phyloP scores from a whole-genome alignment of 805 yeast genomes.

The Candida oleophila region DNA sequence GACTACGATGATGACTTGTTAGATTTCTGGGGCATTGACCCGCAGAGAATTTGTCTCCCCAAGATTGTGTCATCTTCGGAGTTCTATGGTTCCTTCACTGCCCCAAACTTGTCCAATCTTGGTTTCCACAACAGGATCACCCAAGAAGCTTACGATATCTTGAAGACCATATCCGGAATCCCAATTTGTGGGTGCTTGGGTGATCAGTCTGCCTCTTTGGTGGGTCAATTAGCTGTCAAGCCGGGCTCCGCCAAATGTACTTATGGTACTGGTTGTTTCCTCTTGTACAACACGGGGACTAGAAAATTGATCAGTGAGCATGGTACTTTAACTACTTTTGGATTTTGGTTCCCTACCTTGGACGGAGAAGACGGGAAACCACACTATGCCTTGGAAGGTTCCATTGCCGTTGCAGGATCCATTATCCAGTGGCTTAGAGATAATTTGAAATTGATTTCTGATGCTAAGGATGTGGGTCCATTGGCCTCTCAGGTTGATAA shows the following conservation, averaged over 20 bases:
- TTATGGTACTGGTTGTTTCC: constrained; percentile 93
- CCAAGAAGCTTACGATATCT: constrained; percentile 49
- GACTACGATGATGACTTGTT: constrained; percentile 76
- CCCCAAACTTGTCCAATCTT: constrained; percentile 55
- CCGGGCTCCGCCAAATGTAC: constrained; percentile 92
- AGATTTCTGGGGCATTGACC: constrained; percentile 78
- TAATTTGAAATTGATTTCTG: constrained; percentile 76
- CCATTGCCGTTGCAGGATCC: constrained; percentile 94
- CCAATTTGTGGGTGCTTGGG: constrained; percentile 92
- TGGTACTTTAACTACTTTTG: constrained; percentile 88
- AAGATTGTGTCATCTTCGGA: constrained; percentile 77
- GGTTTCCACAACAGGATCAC: constrained; percentile 54
- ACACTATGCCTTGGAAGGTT: constrained; percentile 90
- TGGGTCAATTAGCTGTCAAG: constrained; percentile 85
- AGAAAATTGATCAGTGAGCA: constrained; percentile 66
- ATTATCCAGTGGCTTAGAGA: constrained; percentile 93
- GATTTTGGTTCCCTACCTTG: constrained; percentile 81
- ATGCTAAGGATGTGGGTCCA: constrained; percentile 86
- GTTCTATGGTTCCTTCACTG: constrained; percentile 66
- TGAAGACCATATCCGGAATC: constrained; percentile 51
- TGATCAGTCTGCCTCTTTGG: constrained; percentile 91
- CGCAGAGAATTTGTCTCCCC: constrained; percentile 63
- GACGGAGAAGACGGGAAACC: constrained; percentile 52
- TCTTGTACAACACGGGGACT: constrained; percentile 83
- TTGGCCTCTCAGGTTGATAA: constrained; percentile 78